Percentiles rank a stretch among this genome's conserved stretches.
phyloP scores from a whole-genome alignment of 2,329 filamentous ascomycete species.

The Purpureocillium takamizusanense region DNA sequence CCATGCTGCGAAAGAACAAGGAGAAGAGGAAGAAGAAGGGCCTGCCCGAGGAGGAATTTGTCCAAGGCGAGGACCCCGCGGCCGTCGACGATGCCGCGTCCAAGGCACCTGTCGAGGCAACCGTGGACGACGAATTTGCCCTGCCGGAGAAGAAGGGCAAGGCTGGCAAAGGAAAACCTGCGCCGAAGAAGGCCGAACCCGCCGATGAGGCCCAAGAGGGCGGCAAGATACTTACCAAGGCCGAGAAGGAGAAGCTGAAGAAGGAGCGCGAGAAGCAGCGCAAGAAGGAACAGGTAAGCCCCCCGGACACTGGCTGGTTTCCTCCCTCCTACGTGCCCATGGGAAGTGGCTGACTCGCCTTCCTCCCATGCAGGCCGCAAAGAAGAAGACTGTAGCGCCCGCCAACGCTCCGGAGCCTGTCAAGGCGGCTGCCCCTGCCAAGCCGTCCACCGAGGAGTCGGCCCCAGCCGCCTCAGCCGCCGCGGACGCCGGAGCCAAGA shows the following conservation, averaged over 20 bases:
- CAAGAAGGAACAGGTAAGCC: slow-evolving; percentile 85
- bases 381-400: slow-evolving; percentile 59
- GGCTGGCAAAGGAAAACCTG: slow-evolving; percentile 39
- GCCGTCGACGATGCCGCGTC: slow-evolving; percentile 30
- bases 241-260: slow-evolving; percentile 96
- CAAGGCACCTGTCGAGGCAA: slow-evolving; percentile 75
- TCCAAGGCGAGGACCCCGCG: slow-evolving; percentile 54
- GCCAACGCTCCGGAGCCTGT: slow-evolving; percentile 17
- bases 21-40: slow-evolving; percentile 89
- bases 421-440: slow-evolving; percentile 23
- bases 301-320: background rate
- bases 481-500: slow-evolving; percentile 50
- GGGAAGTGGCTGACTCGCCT: slow-evolving; percentile 5
- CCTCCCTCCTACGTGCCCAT: background rate
- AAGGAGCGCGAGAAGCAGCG: slow-evolving; percentile 97
- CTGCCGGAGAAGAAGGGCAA: slow-evolving; percentile 69
- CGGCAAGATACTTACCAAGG: slow-evolving; percentile 81
- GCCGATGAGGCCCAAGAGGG: slow-evolving; percentile 44
- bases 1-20: slow-evolving; percentile 71
- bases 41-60: slow-evolving; percentile 55
- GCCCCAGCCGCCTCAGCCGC: slow-evolving; percentile 23
- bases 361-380: slow-evolving; percentile 48
- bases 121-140: slow-evolving; percentile 77
- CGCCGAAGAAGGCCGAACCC: slow-evolving; percentile 33
- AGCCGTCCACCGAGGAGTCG: slow-evolving; percentile 42